A percentile compares a stretch with the other conserved stretches of the same genome.
These are phyloP conservation scores for Candida palmyrensis DNA, from an alignment of 805 yeast genomes.

Conservation along the genomic window DNA sequence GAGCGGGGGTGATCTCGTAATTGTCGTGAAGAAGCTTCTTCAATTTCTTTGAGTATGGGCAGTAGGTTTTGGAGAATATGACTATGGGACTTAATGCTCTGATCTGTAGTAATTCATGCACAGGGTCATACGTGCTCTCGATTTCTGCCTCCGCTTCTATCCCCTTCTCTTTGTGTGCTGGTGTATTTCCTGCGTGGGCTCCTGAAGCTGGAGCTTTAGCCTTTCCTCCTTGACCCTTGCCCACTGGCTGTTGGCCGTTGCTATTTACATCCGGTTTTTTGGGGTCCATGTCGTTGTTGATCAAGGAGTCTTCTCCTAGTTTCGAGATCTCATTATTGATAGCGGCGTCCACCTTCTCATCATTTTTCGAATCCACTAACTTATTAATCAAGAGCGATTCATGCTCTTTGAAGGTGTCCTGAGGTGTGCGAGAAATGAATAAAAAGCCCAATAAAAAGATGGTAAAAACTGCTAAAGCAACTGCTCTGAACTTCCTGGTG, in stretches of 20 bases:
- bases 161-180: conserved; percentile 2
- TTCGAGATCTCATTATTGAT: conserved; percentile 34
- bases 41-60: conserved; percentile 74
- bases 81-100: conserved; percentile 60
- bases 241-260: no score
- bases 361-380: conserved; percentile 28
- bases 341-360: conserved; percentile 34
- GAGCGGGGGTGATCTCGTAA: conserved; percentile 69
- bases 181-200: conserved; percentile 1
- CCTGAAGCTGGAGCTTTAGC: conserved; percentile 7
- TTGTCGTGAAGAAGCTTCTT: conserved; percentile 60
- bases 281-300: no score
- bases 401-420: conserved; percentile 2
- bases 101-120: conserved; percentile 45
- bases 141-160: no score
- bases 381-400: conserved; percentile 12
- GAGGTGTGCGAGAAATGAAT: conserved; percentile 4
- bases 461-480: conserved; percentile 8
- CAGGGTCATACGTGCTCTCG: conserved; percentile 32
- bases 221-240: conserved; percentile 7
- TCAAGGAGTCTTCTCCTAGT: conserved; percentile 1
- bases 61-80: conserved; percentile 49
- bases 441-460: conserved; percentile 6
- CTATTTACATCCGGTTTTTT: no score
- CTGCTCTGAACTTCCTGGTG: conserved; percentile 8